Evolutionary conservation across 768 basidiomycete genomes (phyloP).

Genomic region (Pulveroboletus sp.): DNA sequence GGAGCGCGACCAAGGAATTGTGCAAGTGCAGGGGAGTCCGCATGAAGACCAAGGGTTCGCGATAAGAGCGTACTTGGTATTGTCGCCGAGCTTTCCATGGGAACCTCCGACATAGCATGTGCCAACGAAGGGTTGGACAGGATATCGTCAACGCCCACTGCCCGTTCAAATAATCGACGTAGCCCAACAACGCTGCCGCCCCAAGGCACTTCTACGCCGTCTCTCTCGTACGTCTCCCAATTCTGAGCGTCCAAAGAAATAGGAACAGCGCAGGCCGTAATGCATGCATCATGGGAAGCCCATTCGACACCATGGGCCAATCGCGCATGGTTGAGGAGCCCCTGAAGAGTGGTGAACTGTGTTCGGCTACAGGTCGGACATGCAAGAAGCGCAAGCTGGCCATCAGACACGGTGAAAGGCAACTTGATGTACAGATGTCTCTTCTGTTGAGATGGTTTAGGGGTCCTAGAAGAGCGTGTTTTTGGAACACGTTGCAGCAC

Average conservation of each 20-base stretch:
- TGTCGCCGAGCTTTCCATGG: conserved; percentile 5
- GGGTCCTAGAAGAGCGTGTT: conserved; percentile 27
- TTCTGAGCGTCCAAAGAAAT: conserved; percentile 30
- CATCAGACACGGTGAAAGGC: conserved; percentile 24
- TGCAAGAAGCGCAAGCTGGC: conserved; percentile 31
- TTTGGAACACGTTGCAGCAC: conserved; percentile 18
- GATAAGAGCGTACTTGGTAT: conserved; percentile 38
- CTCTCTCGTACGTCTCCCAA: conserved; percentile 36
- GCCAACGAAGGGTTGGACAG: conserved; percentile 9
- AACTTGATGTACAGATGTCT: conserved; percentile 40
- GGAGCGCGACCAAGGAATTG: conserved; percentile 12
- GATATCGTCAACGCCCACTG: conserved; percentile 37
- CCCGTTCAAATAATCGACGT: conserved; percentile 45
- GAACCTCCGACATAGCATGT: not conserved
- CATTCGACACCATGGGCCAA: conserved; percentile 45
- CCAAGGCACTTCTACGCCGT: conserved; percentile 33
- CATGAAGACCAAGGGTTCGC: conserved; percentile 45
- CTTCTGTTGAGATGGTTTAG: conserved; percentile 26
- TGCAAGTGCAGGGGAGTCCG: conserved; percentile 48
- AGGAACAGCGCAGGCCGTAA: conserved; percentile 40
- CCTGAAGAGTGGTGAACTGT: conserved; percentile 49
- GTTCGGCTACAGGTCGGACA: conserved; percentile 43
- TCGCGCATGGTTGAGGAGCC: conserved; percentile 49
- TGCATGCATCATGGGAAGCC: conserved; percentile 49
- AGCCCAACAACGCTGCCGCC: conserved; percentile 40